Percentiles rank a stretch among this genome's conserved stretches.
Evolutionary conservation across 2,329 filamentous ascomycete genomes (phyloP).

Genomic region (Pyricularia pennisetigena): DNA sequence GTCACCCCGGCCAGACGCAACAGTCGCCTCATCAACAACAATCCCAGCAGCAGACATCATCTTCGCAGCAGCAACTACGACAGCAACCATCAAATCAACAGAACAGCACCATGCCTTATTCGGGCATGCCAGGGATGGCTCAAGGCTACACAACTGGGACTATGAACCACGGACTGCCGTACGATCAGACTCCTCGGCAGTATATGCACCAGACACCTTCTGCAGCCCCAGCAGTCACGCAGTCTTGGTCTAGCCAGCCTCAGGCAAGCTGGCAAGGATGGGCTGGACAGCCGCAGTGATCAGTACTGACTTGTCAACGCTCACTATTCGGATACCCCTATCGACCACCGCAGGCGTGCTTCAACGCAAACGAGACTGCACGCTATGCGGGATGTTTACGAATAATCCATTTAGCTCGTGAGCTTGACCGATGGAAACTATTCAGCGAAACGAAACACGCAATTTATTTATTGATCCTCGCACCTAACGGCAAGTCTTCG

Average conservation of each 20-base stretch:
- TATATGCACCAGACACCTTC: constrained; percentile 57
- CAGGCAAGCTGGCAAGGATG: constrained; percentile 52
- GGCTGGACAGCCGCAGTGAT: constrained; percentile 37
- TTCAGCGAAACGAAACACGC: background rate
- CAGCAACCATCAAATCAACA: constrained; percentile 55
- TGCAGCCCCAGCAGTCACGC: constrained; percentile 37
- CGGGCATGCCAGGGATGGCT: constrained; percentile 50
- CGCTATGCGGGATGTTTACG: no score
- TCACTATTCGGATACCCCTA: background rate
- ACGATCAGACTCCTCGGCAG: constrained; percentile 54
- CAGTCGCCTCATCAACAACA: constrained; percentile 36
- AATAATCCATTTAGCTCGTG: background rate
- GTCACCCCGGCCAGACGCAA: constrained; percentile 41
- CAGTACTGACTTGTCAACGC: background rate
- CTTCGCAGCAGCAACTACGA: constrained; percentile 57
- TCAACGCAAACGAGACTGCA: no score
- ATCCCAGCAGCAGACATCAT: constrained; percentile 22
- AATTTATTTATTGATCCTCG: background rate
- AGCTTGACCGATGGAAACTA: background rate
- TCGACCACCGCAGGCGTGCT: no score
- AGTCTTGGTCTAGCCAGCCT: constrained; percentile 46
- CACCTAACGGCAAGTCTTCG: background rate
- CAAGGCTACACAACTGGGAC: constrained; percentile 34
- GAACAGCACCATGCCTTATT: constrained; percentile 47
- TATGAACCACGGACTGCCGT: constrained; percentile 43